Base-by-base conservation (phyloP, 2,329 filamentous ascomycete species). In the Calonectria montana region DNA sequence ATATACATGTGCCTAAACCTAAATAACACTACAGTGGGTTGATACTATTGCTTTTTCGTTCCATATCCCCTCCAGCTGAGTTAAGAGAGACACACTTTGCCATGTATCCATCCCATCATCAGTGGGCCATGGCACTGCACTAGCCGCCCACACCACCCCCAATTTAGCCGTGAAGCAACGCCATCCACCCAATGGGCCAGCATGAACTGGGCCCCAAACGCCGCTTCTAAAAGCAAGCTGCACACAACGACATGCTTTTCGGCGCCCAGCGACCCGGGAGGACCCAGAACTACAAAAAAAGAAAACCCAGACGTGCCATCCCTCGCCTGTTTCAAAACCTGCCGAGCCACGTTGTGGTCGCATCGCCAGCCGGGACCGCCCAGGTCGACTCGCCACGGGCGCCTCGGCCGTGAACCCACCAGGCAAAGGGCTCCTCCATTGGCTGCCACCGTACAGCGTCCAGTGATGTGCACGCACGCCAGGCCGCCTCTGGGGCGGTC, bases 141-240 rank as follows among this genome's bases (percentile, higher is more conserved):
- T 70, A 71, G 29, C 57, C 69, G 64, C 64, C 64, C 48, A 55
- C 57, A 50, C 37, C n/a, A n/a, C 21, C 35, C 41, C 41, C 45
- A 63, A 63, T 61, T 37, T 61, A 39, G 25, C 65, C 18, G 47
- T 53, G 62, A 63, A 25, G 18, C 64, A 55, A 62, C 50, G 45
- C 48, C 41, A 43, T 64, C 69, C 69, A 67, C 29, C 64, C 69
- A 48, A 47, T 67, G n/a, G 39, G 39, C 31, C 21, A 41, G 69
- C 69, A 67, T 71, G 57, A 64, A 64, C 41, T 10, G 6, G 41
- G 67, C 57, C 35, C 64, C 47, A 70, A 70, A 70, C 68, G 53
- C 21, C 4, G 39, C n/a, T 29, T 53, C 57, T 23, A 25, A 21
- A 53, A 55, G 45, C 39, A 65, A 61, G 35, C 31, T 10, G 12